phyloP scores from a whole-genome alignment of 2,329 filamentous ascomycete genomes.

The Ploettnerulaceae sp. region DNA sequence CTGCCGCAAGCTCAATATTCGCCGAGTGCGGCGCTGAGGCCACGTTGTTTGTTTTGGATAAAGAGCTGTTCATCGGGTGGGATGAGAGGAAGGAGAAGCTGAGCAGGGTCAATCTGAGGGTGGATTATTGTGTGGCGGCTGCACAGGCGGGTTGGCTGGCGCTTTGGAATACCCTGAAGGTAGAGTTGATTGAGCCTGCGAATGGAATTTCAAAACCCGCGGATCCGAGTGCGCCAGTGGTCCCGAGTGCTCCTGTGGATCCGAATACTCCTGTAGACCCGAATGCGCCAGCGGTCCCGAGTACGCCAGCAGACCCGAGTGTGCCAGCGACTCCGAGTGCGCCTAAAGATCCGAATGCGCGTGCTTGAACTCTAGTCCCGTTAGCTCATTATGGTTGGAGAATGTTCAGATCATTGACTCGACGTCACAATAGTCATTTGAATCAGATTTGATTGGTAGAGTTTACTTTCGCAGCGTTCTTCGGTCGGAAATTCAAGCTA shows the following conservation, averaged over 20 bases:
- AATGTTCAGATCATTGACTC: too few relatives aligned
- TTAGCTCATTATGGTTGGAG: too few relatives aligned
- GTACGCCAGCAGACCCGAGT: too few relatives aligned
- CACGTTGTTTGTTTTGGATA: constrained; percentile 5
- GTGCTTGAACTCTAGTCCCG: too few relatives aligned
- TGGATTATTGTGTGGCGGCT: not conserved
- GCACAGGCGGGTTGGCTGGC: not conserved
- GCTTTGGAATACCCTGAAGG: not conserved
- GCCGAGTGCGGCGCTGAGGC: constrained; percentile 3
- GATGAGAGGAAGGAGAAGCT: not conserved
- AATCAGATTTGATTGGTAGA: too few relatives aligned
- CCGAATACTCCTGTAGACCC: too few relatives aligned
- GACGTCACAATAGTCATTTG: too few relatives aligned
- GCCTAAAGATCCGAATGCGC: too few relatives aligned
- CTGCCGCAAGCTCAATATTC: not conserved
- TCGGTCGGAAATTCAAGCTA: too few relatives aligned
- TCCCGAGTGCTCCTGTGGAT: constrained; percentile 4
- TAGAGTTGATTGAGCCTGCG: not conserved
- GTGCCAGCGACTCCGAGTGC: too few relatives aligned
- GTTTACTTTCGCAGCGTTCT: too few relatives aligned
- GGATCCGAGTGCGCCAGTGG: not conserved
- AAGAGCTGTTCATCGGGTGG: not conserved
- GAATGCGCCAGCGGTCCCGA: too few relatives aligned
- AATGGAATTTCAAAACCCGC: not conserved
- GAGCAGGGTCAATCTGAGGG: not conserved